These are phyloP conservation scores for Gossypium herbaceum DNA, from an alignment of 345 rosid genomes.

Conservation along the genomic window DNA sequence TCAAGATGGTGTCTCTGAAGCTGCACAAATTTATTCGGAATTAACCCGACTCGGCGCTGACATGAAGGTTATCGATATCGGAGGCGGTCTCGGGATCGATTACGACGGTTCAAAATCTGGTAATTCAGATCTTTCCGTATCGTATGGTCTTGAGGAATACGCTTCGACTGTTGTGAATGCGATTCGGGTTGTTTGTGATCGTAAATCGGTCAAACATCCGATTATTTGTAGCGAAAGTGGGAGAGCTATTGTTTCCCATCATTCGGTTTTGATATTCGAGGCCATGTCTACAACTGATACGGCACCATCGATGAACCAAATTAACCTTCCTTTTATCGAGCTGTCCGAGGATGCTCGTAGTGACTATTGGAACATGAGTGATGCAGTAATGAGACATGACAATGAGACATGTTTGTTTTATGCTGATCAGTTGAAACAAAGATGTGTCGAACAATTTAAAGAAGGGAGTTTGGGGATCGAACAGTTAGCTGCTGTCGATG, in stretches of 20 bases:
- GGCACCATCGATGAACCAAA: conserved; percentile 25
- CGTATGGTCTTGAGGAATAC: conserved; percentile 75
- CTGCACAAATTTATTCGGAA: conserved; percentile 87
- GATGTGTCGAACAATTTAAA: conserved; percentile 72
- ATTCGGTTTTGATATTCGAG: conserved; percentile 79
- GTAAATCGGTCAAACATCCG: conserved; percentile 68
- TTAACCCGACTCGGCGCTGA: conserved; percentile 83
- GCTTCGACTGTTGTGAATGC: conserved; percentile 78
- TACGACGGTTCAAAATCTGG: conserved; percentile 90
- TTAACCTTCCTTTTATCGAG: conserved; percentile 50
- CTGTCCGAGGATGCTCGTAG: conserved; percentile 62
- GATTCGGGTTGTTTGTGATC: conserved; percentile 58
- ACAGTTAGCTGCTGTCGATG: conserved; percentile 82
- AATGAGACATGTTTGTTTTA: conserved; percentile 57
- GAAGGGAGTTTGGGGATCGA: conserved; percentile 81
- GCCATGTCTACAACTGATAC: conserved; percentile 46
- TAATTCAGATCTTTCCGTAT: conserved; percentile 74
- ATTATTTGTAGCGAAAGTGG: conserved; percentile 91
- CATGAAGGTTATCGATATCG: conserved; percentile 77
- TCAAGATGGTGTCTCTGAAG: conserved; percentile 71
- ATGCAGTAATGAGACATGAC: conserved; percentile 63
- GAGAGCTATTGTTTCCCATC: conserved; percentile 92
- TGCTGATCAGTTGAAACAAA: conserved; percentile 80
- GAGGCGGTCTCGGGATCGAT: conserved; percentile 92
- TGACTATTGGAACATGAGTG: conserved; percentile 45